These are phyloP conservation scores for Tolypocladium cylindrosporum DNA, from an alignment of 2,329 filamentous ascomycete genomes.

Conservation along the genomic window DNA sequence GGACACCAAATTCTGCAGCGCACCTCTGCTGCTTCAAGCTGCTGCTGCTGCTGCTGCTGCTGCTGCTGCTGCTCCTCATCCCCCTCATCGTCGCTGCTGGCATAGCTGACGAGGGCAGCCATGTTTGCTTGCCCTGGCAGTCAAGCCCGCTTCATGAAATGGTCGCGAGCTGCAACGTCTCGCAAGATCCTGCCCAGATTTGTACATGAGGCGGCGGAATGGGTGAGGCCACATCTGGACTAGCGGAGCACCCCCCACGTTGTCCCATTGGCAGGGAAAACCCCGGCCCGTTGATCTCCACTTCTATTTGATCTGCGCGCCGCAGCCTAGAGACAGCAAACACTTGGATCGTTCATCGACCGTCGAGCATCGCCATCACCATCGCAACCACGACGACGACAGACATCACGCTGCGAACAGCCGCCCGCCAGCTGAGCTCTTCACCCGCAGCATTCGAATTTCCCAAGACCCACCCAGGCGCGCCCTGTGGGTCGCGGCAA, in stretches of 20 bases:
- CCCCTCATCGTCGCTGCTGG: slow-evolving; percentile 41
- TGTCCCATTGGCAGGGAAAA: background rate
- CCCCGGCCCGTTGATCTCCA: background rate
- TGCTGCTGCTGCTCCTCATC: slow-evolving; percentile 12
- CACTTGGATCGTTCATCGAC: background rate
- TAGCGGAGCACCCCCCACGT: background rate
- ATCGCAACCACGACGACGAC: background rate
- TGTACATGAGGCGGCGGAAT: background rate
- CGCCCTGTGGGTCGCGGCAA: background rate
- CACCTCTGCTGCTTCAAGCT: background rate
- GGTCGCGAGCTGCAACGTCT: background rate
- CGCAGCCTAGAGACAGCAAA: background rate
- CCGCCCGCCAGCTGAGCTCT: background rate
- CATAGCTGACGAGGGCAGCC: slow-evolving; percentile 39
- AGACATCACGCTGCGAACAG: background rate
- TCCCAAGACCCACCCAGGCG: background rate
- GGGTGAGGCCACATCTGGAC: background rate
- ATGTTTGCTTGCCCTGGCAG: slow-evolving; percentile 11
- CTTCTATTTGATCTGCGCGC: background rate
- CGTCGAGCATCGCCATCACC: background rate
- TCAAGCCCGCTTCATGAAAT: background rate
- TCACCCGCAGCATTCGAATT: background rate
- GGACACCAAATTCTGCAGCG: background rate
- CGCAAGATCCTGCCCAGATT: background rate
- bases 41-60: slow-evolving; percentile 1